Evolutionary conservation across 1,284 basidiomycete species (phyloP).

Genomic region (Termitomyces sp.): DNA sequence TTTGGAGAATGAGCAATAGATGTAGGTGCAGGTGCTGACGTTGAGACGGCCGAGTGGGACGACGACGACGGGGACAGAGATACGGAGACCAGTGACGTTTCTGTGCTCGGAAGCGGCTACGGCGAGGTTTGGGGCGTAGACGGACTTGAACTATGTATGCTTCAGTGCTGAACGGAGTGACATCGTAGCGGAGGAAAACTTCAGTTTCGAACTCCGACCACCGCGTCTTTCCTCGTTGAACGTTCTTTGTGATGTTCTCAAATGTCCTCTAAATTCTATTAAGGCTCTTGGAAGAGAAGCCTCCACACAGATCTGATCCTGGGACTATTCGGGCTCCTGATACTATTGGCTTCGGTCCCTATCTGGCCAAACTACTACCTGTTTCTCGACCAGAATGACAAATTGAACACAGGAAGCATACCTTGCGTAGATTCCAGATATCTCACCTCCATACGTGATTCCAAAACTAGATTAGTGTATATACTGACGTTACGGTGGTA

Average conservation of each 20-base stretch:
- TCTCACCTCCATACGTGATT: no score
- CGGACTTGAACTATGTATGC: conserved; percentile 26
- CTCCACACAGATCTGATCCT: background rate
- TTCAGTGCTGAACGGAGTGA: conserved; percentile 26
- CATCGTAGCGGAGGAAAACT: conserved; percentile 10
- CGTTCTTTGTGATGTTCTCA: background rate
- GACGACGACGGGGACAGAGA: conserved; percentile 12
- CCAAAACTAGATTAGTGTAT: no score
- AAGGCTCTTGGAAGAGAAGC: background rate
- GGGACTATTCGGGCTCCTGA: background rate
- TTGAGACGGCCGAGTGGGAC: conserved; percentile 13
- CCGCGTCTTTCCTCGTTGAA: background rate
- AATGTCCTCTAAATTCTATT: no score
- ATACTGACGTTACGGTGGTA: no score
- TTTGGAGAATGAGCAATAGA: conserved; percentile 2
- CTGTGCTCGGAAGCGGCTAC: conserved; percentile 19
- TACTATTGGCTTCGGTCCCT: background rate
- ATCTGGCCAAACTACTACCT: no score
- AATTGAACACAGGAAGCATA: no score
- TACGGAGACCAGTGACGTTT: conserved; percentile 5
- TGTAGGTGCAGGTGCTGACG: conserved; percentile 10
- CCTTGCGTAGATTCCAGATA: no score
- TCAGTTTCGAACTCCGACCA: conserved; percentile 14
- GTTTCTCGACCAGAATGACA: no score
- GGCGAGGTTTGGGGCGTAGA: conserved; percentile 24